Evolutionary conservation across 2,329 filamentous ascomycete species (phyloP), one percentile per base, ranked within the genome.

Genomic region (Cryphonectria radicalis): DNA sequence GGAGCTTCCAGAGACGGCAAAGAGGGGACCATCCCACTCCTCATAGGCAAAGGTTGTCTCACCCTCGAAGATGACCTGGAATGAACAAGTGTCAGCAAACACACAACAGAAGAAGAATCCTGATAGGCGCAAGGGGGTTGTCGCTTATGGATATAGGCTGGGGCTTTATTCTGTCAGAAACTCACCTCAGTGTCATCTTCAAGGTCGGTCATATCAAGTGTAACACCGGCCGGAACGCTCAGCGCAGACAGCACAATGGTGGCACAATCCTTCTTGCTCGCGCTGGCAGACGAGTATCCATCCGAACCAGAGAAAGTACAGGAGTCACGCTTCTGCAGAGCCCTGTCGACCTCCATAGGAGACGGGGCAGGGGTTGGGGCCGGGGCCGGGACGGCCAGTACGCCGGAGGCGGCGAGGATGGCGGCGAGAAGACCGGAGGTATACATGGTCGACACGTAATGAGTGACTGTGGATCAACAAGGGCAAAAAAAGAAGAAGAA

Each of bases 1-100:
- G 73, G 83, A 81, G 50, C 79, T 86, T 57, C 90, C 91, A 1
- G 86, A 86, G 73, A 92, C 82, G 40, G 85, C 84, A 75, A 93
- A 84, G 19, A 93, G 82, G 62, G 90, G 90, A 0, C 91, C 90
- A 1, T 79, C 78, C 90, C 90, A 92, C 76, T 90, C 87, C 91
- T 70, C 37, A 11, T 40, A 40, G 37, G 37, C 37, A 40, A 40
- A 40, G 37, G 37, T 40, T 40, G 37, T 40, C 37, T 40, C 37
- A 40, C 37, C 37, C 37, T 40, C 37, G 37, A 40, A 40, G 37
- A 40, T 40, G 37, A 40, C 37, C 37, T 40, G 1, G 6, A 40
- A 13, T 40, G 10, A 10, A 11, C 8, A 40, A 40, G 10, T 40
- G 10, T 40, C 37, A 40, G 37, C 37, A 40, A 13, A 13, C 10